A percentile compares a stretch with the other conserved stretches of the same genome.
These are phyloP conservation scores for Hypholoma fasciculare DNA, from an alignment of 768 basidiomycete genomes.

Conservation along the genomic window DNA sequence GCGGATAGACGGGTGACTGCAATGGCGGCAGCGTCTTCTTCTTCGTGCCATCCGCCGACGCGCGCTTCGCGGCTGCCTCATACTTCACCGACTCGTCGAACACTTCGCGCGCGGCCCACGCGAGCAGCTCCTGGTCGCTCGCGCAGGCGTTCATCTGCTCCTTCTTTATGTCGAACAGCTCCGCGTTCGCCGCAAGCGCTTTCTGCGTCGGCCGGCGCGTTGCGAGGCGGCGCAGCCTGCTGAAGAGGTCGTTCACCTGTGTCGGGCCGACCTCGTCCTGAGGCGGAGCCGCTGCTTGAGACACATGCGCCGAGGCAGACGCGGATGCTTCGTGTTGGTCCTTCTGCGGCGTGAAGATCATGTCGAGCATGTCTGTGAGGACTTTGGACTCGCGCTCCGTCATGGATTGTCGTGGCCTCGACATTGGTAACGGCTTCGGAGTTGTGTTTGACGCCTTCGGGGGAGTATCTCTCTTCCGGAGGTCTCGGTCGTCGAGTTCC, in stretches of 20 bases:
- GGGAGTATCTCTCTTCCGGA: not conserved
- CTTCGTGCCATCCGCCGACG: conserved; percentile 24
- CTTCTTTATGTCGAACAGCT: conserved; percentile 59
- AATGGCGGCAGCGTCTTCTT: conserved; percentile 35
- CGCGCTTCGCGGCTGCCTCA: conserved; percentile 45
- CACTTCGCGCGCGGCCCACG: conserved; percentile 71
- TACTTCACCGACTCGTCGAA: conserved; percentile 60
- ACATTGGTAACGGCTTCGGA: not conserved
- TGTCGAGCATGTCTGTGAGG: conserved; percentile 73
- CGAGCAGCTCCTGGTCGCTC: conserved; percentile 68
- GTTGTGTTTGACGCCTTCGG: not conserved
- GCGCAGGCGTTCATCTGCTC: conserved; percentile 72
- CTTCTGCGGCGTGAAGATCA: conserved; percentile 53
- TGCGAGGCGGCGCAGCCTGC: conserved; percentile 53
- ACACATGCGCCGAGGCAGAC: not conserved
- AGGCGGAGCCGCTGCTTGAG: not conserved
- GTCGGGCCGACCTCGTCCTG: conserved; percentile 11
- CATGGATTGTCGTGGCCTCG: conserved; percentile 14
- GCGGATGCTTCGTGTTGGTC: conserved; percentile 21
- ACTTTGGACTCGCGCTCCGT: conserved; percentile 58
- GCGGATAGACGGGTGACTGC: conserved; percentile 70
- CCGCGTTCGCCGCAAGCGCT: conserved; percentile 18
- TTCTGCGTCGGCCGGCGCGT: conserved; percentile 52
- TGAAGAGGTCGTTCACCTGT: conserved; percentile 51
- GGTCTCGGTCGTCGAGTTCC: not conserved